Base-by-base conservation (phyloP, 352 stramenopile genomes). In the Globisporangium paddicum region DNA sequence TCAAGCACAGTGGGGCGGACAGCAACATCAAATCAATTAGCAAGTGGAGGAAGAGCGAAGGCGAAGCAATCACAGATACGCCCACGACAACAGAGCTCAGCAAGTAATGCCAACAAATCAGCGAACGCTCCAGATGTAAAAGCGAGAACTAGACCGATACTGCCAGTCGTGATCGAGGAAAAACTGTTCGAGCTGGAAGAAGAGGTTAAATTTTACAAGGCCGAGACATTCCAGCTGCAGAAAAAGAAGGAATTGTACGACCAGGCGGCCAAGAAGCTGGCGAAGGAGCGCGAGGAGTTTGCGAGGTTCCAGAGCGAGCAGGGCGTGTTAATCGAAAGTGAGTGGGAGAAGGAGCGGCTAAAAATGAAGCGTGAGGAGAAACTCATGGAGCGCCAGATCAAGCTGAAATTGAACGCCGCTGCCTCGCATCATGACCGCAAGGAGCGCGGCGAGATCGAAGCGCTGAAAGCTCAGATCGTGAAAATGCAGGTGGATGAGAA, bases 131-230 rank as follows among this genome's bases (percentile, higher is more conserved):
- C 64, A 52, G 28, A 18, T 16, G 40, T 55, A 9, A 50, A 49
- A 11, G 18, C 44, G 18, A 32, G 53, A 23, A 37, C 44, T 13
- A 54, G 49, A 14, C 60, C 62, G 26, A 63, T 85, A 1, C 30
- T 95, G 0, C 85, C 85, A 9, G 63, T 76, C 16, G 77, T 86
- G 13, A 81, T 93, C n/a, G 79, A 95, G 69, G 81, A 95, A 57
- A 93, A 92, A 25, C 56, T 93, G 32, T 72, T 66, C 14, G 83
- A 95, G 55, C 52, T 94, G 6, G 83, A 95, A 64, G 79, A 88
- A 67, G 86, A 94, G 35, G 82, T 92, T n/a, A 89, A 82, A 52
- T 86, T 90, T 41, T 92, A 95, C 71, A 92, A 93, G 48, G 66
- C 81, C 13, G 84, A 90, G 55, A 93, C 83, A 5, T 58, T 93